Evolutionary conservation across 345 rosid genomes (phyloP), one percentile per base, ranked within the genome.

Genomic region (Turnera subulata): DNA sequence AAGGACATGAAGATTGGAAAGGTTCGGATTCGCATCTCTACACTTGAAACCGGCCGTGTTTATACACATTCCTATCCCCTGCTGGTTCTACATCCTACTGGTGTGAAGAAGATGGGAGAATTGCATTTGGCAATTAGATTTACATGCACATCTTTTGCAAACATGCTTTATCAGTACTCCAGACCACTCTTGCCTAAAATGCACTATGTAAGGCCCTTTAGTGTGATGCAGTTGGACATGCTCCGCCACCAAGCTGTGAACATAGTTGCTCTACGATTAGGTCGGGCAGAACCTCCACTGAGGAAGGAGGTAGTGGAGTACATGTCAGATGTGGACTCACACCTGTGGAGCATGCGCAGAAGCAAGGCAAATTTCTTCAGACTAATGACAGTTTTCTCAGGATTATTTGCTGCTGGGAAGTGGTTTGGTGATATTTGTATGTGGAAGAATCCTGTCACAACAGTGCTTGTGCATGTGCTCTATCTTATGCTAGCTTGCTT

Each of bases 401-500:
- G 74, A 4, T 53, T 70, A 6, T 64, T 70, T 40, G 57, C 69
- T 24, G 64, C 61, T n/a, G 74, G 69, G 20, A 70, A 59, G 21
- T 70, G 74, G 74, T 70, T 70, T 43, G 68, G 45, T 14, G 69
- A 70, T 48, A 59, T 70, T 32, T 70, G 74, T 65, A 58, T 53
- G 51, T 70, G 74, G 74, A 70, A 42, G 61, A 70, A 70, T 46
- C 74, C 74, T 6, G 48, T 70, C 51, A 64, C 74, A 6, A 70
- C 74, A 11, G 64, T 70, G 29, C 74, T 70, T 46, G 74, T 70
- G 32, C 74, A 70, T 45, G 61, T 70, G 24, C 74, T 70, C 18
- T 70, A 58, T 54, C 65, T 70, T 10, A 64, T 70, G 74, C 65
- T 70, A 38, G 74, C 61, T 58, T 70, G 74, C 69, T 70, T 70